Percentiles rank a stretch among this genome's conserved stretches.
Evolutionary conservation across 2,329 filamentous ascomycete species (phyloP).

Genomic region (Xylariaceae sp.): DNA sequence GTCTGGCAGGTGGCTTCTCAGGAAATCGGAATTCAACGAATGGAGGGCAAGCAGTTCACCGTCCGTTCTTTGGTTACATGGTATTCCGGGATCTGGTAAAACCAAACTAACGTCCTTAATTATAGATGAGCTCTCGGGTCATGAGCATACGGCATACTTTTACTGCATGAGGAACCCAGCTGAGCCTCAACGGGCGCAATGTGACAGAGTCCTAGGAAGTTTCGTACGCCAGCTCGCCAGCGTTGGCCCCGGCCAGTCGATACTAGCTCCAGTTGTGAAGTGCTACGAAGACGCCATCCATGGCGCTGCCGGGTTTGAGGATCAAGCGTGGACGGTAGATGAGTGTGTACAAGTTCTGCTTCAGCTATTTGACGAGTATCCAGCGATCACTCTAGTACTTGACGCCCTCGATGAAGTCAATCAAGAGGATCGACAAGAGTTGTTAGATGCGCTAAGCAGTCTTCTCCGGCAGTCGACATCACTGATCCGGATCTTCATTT

Average conservation of each 20-base stretch:
- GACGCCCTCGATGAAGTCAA: constrained; percentile 2
- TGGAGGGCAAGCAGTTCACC: not conserved
- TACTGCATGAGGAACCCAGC: not conserved
- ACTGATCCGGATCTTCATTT: not conserved
- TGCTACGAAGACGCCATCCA: not conserved
- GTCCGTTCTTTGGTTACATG: not conserved
- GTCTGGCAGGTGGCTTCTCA: not conserved
- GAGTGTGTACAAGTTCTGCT: not conserved
- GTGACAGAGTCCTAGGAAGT: not conserved
- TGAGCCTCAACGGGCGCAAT: not conserved
- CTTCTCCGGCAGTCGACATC: not conserved
- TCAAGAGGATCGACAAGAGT: not conserved
- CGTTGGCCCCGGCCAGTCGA: not conserved
- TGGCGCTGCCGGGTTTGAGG: not conserved
- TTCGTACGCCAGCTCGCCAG: constrained; percentile 4
- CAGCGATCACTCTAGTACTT: not conserved
- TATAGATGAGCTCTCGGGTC: not conserved
- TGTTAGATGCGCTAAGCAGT: not conserved
- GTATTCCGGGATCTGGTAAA: constrained; percentile 3
- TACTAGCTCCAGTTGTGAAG: not conserved
- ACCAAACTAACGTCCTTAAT: constrained; percentile 1
- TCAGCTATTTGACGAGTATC: not conserved
- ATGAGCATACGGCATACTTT: constrained; percentile 5
- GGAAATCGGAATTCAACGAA: not conserved
- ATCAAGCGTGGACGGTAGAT: not conserved